A percentile compares a stretch with the other conserved stretches of the same genome.
Conservation (phyloP, 176 grass and related monocot genomes). For the Sorghum bicolor region DNA sequence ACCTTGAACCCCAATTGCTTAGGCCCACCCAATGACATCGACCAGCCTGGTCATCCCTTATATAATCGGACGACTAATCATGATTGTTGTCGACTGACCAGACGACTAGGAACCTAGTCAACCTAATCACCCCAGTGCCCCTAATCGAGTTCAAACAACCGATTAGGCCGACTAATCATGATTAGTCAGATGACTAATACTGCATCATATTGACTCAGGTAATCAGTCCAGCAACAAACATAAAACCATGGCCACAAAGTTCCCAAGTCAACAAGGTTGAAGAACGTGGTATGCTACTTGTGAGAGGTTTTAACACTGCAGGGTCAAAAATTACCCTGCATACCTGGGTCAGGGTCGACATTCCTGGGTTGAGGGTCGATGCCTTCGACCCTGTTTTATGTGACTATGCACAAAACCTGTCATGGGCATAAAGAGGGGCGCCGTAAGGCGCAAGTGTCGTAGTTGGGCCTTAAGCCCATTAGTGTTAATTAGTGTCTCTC, state of each 20-base stretch:
- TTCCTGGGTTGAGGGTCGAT: neutral
- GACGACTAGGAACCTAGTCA: neutral
- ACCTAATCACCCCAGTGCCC: neutral
- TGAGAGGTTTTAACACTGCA: neutral
- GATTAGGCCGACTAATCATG: neutral
- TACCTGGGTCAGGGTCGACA: neutral
- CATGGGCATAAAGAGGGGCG: too few species aligned
- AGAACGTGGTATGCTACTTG: neutral
- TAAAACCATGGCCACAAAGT: neutral
- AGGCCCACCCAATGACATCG: neutral
- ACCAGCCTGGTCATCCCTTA: neutral
- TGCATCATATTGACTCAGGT: neutral
- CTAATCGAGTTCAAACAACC: neutral
- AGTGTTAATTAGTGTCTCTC: too few species aligned
- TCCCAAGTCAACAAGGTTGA: neutral
- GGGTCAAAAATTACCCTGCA: neutral
- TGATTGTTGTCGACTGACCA: neutral
- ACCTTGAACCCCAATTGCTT: neutral
- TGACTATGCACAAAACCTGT: neutral
- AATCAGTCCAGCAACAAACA: neutral
- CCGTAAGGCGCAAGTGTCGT: too few species aligned
- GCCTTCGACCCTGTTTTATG: neutral
- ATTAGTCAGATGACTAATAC: neutral
- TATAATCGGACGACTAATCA: neutral
- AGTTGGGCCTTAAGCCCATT: too few species aligned